Evolutionary conservation across 2,329 filamentous ascomycete genomes (phyloP), one percentile per base, ranked within the genome.

Genomic region (Fusarium fujikuroi): DNA sequence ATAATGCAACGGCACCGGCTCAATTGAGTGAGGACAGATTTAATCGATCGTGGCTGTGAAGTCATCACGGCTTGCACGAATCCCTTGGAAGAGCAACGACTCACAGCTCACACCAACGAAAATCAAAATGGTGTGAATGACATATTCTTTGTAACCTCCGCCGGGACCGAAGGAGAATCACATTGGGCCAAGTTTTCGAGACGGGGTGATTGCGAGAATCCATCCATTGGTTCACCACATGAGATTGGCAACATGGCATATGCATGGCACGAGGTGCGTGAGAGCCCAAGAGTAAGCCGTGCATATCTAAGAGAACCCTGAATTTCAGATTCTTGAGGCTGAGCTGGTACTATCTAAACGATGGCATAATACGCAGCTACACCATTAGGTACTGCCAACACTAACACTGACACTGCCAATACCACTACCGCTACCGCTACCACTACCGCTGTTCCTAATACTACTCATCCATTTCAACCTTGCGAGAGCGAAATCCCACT

Each of bases 401-500:
- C 28, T 28, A 8, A 28, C 28, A 30, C 28, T 30, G 28, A 30
- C 8, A 30, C 28, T 30, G 28, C 28, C 28, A 30, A 30, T 30
- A 30, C 28, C 28, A 28, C 28, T 37, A 53, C 56, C 46, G 44
- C 28, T 36, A n/a, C 37, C 28, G 9, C 28, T 60, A 57, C 53
- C 32, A 18, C 23, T 49, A 36, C 40, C 19, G 15, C 52, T 39
- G 49, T 42, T 39, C 50, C 58, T 52, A 49, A 19, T 66, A 52
- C 53, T 69, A 57, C 37, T 58, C 23, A 21, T 50, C 65, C 21
- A 63, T 65, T 32, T 62, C 73, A 42, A 75, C 60, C 47, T 56
- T 62, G 34, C 64, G 68, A 46, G 69, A 66, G 65, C 84, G 79
- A 75, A 86, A 89, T 4, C 86, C 86, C 15, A 87, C 40, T 28